Evolutionary conservation across 495 filamentous ascomycete genomes (phyloP).

Genomic region (Podospora pseudoanserina): DNA sequence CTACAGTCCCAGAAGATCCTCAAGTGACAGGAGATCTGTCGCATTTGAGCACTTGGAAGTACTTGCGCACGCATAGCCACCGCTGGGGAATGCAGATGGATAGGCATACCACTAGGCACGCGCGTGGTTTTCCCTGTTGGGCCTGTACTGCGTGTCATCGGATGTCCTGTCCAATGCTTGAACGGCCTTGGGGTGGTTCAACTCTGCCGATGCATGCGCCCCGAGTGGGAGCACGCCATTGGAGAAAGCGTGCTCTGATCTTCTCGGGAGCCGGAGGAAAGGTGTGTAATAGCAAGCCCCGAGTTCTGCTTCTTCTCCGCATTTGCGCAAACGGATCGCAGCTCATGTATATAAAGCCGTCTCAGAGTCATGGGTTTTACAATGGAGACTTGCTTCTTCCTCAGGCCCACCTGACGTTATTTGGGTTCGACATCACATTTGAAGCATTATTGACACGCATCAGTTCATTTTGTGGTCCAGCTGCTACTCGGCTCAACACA

Average conservation of each 20-base stretch:
- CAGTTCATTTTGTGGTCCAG: neutral
- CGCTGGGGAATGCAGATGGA: constrained; percentile 7
- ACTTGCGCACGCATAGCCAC: constrained; percentile 15
- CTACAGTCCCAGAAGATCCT: constrained; percentile 4
- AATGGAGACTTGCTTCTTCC: neutral
- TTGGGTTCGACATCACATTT: neutral
- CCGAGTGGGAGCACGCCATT: constrained; percentile 23
- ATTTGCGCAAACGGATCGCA: constrained; percentile 32
- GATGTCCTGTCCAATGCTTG: constrained; percentile 21
- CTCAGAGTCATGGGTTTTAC: neutral
- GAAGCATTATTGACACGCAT: neutral
- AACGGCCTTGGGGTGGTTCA: constrained; percentile 13
- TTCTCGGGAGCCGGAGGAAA: constrained; percentile 15
- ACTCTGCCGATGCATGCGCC: constrained; percentile 15
- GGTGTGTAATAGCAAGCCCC: constrained; percentile 14
- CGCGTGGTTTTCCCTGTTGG: constrained; percentile 18
- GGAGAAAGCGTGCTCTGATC: constrained; percentile 23
- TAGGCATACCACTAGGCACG: constrained; percentile 13
- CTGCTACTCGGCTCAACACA: neutral
- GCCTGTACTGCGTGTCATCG: constrained; percentile 27
- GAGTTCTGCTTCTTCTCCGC: constrained; percentile 24
- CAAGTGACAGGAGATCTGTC: constrained; percentile 7
- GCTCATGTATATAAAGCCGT: constrained; percentile 20
- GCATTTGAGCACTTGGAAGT: constrained; percentile 29
- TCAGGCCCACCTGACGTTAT: neutral